Base-by-base conservation (phyloP, 805 yeast species). In the Komagataella pastoris region DNA sequence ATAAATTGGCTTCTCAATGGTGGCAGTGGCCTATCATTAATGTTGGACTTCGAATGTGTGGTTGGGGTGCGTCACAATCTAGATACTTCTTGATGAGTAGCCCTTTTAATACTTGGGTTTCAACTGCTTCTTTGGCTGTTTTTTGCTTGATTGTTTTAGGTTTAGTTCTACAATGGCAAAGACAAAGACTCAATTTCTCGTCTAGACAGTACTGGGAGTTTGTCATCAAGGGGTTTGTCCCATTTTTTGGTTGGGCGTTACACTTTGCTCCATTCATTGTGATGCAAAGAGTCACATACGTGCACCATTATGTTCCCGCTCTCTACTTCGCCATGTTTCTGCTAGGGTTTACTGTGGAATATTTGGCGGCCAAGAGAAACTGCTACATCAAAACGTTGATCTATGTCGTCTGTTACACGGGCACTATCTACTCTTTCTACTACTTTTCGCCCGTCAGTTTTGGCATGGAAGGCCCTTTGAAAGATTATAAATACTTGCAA, bases 221-320 rank as follows among this genome's bases (percentile, higher is more conserved):
- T 4, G 51, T 57, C 21, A 79, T 84, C 79, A 85, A 85, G 54
- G 93, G 89, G 57, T 66, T 84, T 47, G 80, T 81, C 60, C 95
- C 95, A 50, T 75, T 86, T 76, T 68, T 85, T 50, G 93, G 88
- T 10, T 86, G 91, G 89, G 81, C 85, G 44, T 71, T 85, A 64
- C 93, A 86, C 64, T 85, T 72, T 65, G 64, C 77, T 62, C 91
- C 95, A 30, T 86, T 86, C 58, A 76, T 80, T 36, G 71, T 86
- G 50, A 86, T 86, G 95, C 84, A 88, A 14, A 78, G 95, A 73
- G 93, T 86, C 57, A 84, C 91, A 0, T 86, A 86, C 60, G 88
- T 84, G 47, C 95, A 86, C 65, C 95, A 86, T 69, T 86, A 86
- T 65, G 71, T 85, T 61, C 95, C 95, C 49, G 90, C 93, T 0